Evolutionary conservation across 2,329 filamentous ascomycete genomes (phyloP).

Genomic region (Pseudodiploospora longispora): DNA sequence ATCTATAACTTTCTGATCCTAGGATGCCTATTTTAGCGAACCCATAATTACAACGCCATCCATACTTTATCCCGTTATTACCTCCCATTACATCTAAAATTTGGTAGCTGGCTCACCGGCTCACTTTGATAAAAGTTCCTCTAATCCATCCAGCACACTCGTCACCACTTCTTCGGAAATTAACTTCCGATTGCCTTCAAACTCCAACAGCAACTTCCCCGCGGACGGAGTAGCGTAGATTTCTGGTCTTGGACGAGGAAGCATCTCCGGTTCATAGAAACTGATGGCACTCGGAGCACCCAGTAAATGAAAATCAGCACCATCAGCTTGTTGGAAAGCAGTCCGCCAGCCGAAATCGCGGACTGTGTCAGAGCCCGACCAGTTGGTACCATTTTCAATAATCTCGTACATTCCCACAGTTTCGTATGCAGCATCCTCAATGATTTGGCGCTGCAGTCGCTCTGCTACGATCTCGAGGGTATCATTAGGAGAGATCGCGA

Average conservation of each 20-base stretch:
- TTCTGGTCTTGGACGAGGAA: conserved; percentile 2
- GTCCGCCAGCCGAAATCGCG: conserved; percentile 6
- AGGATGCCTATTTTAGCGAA: too few relatives aligned
- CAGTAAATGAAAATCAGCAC: conserved; percentile 1
- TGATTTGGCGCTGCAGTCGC: conserved; percentile 4
- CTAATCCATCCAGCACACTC: too few relatives aligned
- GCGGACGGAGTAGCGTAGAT: conserved; percentile 3
- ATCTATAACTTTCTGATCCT: too few relatives aligned
- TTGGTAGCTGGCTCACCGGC: too few relatives aligned
- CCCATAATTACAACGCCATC: too few relatives aligned
- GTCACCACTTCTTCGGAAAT: not conserved
- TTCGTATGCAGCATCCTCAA: conserved; percentile 3
- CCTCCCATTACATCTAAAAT: too few relatives aligned
- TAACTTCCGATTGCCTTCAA: conserved; percentile 4
- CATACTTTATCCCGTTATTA: too few relatives aligned
- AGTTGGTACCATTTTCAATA: conserved; percentile 5
- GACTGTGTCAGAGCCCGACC: not conserved
- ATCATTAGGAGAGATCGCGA: not conserved
- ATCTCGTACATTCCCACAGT: conserved; percentile 4
- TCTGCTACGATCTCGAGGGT: not conserved
- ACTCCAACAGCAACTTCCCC: conserved; percentile 3
- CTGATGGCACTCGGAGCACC: conserved; percentile 1
- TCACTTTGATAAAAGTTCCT: too few relatives aligned
- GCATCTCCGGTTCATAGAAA: conserved; percentile 1
- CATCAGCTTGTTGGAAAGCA: conserved; percentile 4